Base-by-base conservation (phyloP, 805 yeast genomes). In the Starmera pachycereana region DNA sequence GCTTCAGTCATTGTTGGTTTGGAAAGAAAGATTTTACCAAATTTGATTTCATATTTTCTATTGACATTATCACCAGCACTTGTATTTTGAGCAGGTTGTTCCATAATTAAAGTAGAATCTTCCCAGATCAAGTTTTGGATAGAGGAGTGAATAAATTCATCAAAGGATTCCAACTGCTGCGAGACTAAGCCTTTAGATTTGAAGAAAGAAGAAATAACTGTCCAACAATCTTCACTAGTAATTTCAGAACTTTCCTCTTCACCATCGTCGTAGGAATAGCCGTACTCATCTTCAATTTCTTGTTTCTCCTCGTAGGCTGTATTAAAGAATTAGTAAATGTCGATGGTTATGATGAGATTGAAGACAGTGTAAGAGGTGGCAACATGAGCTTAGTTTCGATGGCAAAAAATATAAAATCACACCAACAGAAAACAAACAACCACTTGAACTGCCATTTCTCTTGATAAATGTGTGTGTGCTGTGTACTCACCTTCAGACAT, bases 191-290 rank as follows among this genome's bases (percentile, higher is more conserved):
- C 98, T 59, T 89, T 90, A 57, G 89, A 94, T 65, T 83, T 87
- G 72, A 92, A 92, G 63, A 92, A 92, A 13, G 97, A 77, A 27
- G 96, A 83, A 50, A 92, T 92, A 46, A 92, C 97, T 29, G 95
- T 81, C 99, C 99, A 92, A 65, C 98, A 92, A 71, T 92, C 98
- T 68, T 92, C 98, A 27, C 96, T 85, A 29, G 97, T 88, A 66
- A 92, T 86, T 22, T 22, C 27, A 22, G 27, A 22, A 4, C 27
- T 22, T 22, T 22, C 27, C 44, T 73, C 74, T 39, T 65, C 70
- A 46, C 75, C 85, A 47, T 72, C 80, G 51, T 81, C 89, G 58
- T 78, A 79, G 41, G 74, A 77, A 61, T 85, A 83, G 38, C 80
- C 83, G 61, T 82, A 89, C 35, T 68, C 72, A 27, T 22, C 27